phyloP scores from a whole-genome alignment of 495 filamentous ascomycete species.

The Trichoderma reesei region DNA sequence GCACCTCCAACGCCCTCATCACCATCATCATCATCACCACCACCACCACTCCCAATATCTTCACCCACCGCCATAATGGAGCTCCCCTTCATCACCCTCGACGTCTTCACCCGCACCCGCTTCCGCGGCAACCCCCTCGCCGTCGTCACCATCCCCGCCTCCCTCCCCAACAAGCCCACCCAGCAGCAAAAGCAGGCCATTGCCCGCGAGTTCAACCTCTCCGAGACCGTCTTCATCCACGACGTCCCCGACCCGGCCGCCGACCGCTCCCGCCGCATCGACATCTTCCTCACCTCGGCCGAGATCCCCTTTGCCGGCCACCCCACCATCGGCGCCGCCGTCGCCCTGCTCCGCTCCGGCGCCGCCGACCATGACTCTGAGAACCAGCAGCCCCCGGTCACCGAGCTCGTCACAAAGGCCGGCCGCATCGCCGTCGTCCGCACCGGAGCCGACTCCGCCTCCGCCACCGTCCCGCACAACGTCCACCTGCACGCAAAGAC shows the following conservation, averaged over 20 bases:
- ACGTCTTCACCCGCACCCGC: constrained; percentile 53
- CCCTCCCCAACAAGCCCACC: constrained; percentile 18
- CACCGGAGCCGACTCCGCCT: constrained; percentile 21
- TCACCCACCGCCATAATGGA: constrained; percentile 11
- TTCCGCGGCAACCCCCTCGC: constrained; percentile 61
- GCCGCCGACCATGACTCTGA: too few species aligned
- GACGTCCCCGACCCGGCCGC: constrained; percentile 19
- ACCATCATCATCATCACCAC: background rate
- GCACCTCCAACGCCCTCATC: background rate
- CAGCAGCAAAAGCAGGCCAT: constrained; percentile 54
- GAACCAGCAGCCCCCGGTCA: constrained; percentile 13
- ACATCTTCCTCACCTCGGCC: constrained; percentile 56
- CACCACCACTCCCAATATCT: background rate
- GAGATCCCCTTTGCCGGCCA: constrained; percentile 73
- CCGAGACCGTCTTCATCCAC: constrained; percentile 74
- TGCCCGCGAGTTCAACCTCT: constrained; percentile 73
- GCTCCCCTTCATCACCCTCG: constrained; percentile 48
- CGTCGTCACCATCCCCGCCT: constrained; percentile 45
- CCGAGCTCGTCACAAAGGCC: constrained; percentile 49
- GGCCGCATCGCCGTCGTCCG: constrained; percentile 36
- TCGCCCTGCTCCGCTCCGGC: constrained; percentile 36
- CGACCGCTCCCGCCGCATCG: constrained; percentile 35
- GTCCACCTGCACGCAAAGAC: constrained; percentile 47
- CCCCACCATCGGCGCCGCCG: constrained; percentile 62
- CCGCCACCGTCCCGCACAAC: constrained; percentile 54